Base-by-base conservation (phyloP, 352 stramenopile genomes). In the Globisporangium cystogenes region DNA sequence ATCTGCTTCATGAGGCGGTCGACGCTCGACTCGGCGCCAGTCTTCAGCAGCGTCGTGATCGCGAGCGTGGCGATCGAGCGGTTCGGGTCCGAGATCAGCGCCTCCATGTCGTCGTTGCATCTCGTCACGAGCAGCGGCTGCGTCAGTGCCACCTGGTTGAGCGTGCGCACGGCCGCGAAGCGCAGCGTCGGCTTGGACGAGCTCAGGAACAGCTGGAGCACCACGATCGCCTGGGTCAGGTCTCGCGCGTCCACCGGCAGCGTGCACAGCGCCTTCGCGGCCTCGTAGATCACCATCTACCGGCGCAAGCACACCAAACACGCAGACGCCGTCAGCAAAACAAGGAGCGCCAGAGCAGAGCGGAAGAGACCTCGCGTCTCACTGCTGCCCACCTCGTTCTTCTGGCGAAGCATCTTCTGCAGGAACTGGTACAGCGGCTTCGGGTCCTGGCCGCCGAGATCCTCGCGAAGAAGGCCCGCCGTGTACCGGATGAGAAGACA, bases 271-370 rank as follows among this genome's bases (percentile, higher is more conserved):
- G 96, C 93, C 55, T 91, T 89, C 5, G 97, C 97, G 3, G 97
- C 97, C 76, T 99, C 97, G 68, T 99, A 99, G 27, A 99, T 97
- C n/a, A 99, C 96, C 85, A 99, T 98, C 84, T 99, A 51, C 8
- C 8, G 50, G 56, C 3, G 1, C 11, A 48, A 14, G 39, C 7
- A 45, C 6, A 39, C 1, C 11, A 11, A 39, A 4, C 8, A 36
- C 31, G 11, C 31, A 8, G 11, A 20, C 39, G 50, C 2, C 21
- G 16, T 24, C 11, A 49, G 46, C 7, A 15, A 12, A 45, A 11
- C 21, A 18, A 3, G n/a, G n/a, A n/a, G 12, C 11, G 26, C 18
- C 44, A 37, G 2, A 33, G 6, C n/a, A 27, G 18, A n/a, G 24
- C 3, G 10, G 33, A 39, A 8, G 18, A 8, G 24, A 0, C 23